A percentile compares a stretch with the other conserved stretches of the same genome.
These are phyloP conservation scores for Cytospora schulzeri DNA, from an alignment of 2,329 filamentous ascomycete species.

Conservation along the genomic window DNA sequence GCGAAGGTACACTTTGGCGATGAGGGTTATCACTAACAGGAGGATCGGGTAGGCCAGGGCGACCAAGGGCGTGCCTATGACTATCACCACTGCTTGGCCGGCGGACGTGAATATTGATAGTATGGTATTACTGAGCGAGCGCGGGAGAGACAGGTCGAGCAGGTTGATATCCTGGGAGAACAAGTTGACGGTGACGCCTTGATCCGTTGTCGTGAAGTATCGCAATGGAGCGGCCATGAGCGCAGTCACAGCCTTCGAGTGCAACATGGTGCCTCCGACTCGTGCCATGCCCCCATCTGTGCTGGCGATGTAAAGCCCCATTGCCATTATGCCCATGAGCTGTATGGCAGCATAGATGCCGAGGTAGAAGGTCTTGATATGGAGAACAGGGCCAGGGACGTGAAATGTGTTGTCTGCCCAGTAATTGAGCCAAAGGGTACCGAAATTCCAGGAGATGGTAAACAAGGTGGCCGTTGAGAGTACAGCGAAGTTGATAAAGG, in stretches of 20 bases:
- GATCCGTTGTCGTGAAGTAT: conserved; percentile 42
- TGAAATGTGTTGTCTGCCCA: conserved; percentile 27
- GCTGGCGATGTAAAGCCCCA: conserved; percentile 31
- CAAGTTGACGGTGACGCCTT: conserved; percentile 40
- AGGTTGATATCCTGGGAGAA: conserved; percentile 43
- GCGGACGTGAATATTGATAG: conserved; percentile 27
- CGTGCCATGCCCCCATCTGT: conserved; percentile 31
- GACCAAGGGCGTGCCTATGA: conserved; percentile 36
- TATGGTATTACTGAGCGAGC: conserved; percentile 29
- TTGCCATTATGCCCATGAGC: conserved; percentile 24
- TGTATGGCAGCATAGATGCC: conserved; percentile 36
- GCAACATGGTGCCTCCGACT: conserved; percentile 33
- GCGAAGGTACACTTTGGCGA: conserved; percentile 48
- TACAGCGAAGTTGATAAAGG: conserved; percentile 11
- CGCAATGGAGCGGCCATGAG: conserved; percentile 38
- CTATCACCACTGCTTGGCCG: conserved; percentile 45
- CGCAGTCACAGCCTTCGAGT: conserved; percentile 36
- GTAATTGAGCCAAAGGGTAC: conserved; percentile 26
- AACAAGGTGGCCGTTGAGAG: conserved; percentile 4
- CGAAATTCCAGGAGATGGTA: conserved; percentile 15
- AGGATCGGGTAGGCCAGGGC: conserved; percentile 44
- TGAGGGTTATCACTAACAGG: conserved; percentile 39
- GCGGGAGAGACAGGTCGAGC: conserved; percentile 30
- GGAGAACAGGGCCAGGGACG: conserved; percentile 8
- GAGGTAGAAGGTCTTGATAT: conserved; percentile 35